Evolutionary conservation across 2,329 filamentous ascomycete genomes (phyloP).

Genomic region (Curvularia spicifera): DNA sequence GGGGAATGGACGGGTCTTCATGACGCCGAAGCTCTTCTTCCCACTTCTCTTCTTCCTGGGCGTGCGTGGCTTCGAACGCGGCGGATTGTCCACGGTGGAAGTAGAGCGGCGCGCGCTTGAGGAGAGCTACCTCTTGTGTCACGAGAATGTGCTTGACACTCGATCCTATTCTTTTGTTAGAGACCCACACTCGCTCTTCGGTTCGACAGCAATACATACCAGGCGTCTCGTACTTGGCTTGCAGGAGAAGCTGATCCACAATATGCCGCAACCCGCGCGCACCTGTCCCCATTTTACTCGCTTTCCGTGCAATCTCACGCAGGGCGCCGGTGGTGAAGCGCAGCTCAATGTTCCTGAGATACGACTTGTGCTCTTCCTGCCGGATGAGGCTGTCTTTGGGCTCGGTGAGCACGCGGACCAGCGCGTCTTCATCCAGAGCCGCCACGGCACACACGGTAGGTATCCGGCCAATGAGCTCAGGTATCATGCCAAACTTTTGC

Average conservation of each 20-base stretch:
- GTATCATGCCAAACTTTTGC: slow-evolving; percentile 88
- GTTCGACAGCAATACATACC: slow-evolving; percentile 31
- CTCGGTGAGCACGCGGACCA: slow-evolving; percentile 89
- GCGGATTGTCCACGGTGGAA: slow-evolving; percentile 53
- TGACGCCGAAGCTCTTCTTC: slow-evolving; percentile 48
- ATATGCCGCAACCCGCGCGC: slow-evolving; percentile 57
- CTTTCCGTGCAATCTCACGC: slow-evolving; percentile 78
- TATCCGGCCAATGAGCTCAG: slow-evolving; percentile 93
- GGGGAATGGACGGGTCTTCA: slow-evolving; percentile 31
- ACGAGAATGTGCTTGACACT: slow-evolving; percentile 55
- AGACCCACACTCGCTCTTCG: background rate
- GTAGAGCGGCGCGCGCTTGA: slow-evolving; percentile 52
- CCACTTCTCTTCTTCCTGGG: slow-evolving; percentile 56
- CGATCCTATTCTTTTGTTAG: slow-evolving; percentile 40
- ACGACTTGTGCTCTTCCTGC: slow-evolving; percentile 89
- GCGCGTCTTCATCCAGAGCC: slow-evolving; percentile 69
- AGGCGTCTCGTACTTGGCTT: slow-evolving; percentile 58
- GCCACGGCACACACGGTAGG: slow-evolving; percentile 88
- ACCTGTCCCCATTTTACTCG: slow-evolving; percentile 74
- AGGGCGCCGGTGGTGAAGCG: slow-evolving; percentile 83
- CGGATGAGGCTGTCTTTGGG: slow-evolving; percentile 85
- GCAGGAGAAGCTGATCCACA: slow-evolving; percentile 55
- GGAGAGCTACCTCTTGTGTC: slow-evolving; percentile 54
- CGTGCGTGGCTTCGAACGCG: slow-evolving; percentile 50
- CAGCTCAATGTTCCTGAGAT: slow-evolving; percentile 76